Evolutionary conservation across 768 basidiomycete species (phyloP), one percentile per base, ranked within the genome.

Genomic region (Filobasidium floriforme): DNA sequence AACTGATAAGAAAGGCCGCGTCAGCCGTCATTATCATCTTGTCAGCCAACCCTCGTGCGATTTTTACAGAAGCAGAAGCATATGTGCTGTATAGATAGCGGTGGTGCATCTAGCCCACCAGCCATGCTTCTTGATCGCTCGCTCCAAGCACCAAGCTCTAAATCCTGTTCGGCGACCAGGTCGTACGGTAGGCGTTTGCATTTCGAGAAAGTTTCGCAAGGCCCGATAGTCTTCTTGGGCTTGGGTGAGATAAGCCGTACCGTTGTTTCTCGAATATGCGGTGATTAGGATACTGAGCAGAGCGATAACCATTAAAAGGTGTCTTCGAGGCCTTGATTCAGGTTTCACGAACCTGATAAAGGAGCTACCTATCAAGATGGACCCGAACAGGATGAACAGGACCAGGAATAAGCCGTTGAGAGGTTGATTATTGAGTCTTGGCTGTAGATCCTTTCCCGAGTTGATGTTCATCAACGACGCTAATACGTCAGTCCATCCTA

Each of bases 401-500:
- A 98, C 78, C 80, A 94, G 91, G 77, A 93, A 96, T 52, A 97
- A 84, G 0, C 90, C 89, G 74, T 97, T 94, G 70, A 82, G 84
- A 68, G 89, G 89, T 0, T 88, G 84, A 1, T 83, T 84, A 68
- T 93, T 89, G 46, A 80, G 82, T 66, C 83, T 79, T 0, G 91
- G 89, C 75, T 96, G 92, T 63, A 79, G 79, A 32, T 85, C 85
- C 24, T 69, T 74, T 5, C 88, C 89, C 0, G 84, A 87, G n/a
- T n/a, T n/a, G 69, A 96, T 88, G 68, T 86, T 85, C 77, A 89
- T 89, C 1, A 87, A 88, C 28, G 87, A 83, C 43, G 79, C 80
- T 88, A 96, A 88, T 60, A 92, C 94, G 74, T 93, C 90, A n/a
- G 89, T 84, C 94, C 93, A 97, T 1, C 94, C 94, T 37, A 37